These are phyloP conservation scores for Letharia columbiana DNA, from an alignment of 495 filamentous ascomycete genomes.

Conservation along the genomic window DNA sequence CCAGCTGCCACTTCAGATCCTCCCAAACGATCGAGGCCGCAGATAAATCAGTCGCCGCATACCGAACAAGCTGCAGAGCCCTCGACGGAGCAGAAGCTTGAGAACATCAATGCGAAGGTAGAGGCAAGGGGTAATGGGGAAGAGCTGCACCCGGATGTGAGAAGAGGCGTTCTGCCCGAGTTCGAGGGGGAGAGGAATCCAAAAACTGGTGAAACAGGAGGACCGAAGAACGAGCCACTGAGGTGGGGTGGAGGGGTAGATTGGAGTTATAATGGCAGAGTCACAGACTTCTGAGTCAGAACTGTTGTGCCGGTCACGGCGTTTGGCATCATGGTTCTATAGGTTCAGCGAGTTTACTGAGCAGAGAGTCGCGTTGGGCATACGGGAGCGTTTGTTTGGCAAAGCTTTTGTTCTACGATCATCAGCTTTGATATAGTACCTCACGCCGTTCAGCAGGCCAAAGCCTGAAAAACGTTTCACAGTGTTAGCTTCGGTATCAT, in stretches of 20 bases:
- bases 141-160: constrained; percentile 61
- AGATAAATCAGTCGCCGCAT: constrained; percentile 34
- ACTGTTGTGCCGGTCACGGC: neutral
- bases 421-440: neutral
- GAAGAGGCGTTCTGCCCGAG: constrained; percentile 71
- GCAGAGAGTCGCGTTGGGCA: neutral
- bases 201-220: constrained; percentile 91
- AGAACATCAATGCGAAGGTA: constrained; percentile 31
- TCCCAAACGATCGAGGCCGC: constrained; percentile 14
- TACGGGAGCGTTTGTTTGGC: neutral
- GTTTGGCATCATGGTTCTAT: neutral
- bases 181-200: constrained; percentile 92
- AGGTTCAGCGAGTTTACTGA: neutral
- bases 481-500: neutral
- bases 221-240: constrained; percentile 94
- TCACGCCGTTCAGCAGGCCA: too few relatives aligned
- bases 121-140: constrained; percentile 46
- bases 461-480: too few relatives aligned
- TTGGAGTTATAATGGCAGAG: constrained; percentile 93
- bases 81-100: constrained; percentile 23
- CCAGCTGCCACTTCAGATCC: constrained; percentile 27
- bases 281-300: constrained; percentile 73
- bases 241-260: constrained; percentile 75
- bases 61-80: constrained; percentile 14
- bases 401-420: neutral